Conservation (phyloP, 805 yeast species). For the Ogataea paradorogensis region DNA sequence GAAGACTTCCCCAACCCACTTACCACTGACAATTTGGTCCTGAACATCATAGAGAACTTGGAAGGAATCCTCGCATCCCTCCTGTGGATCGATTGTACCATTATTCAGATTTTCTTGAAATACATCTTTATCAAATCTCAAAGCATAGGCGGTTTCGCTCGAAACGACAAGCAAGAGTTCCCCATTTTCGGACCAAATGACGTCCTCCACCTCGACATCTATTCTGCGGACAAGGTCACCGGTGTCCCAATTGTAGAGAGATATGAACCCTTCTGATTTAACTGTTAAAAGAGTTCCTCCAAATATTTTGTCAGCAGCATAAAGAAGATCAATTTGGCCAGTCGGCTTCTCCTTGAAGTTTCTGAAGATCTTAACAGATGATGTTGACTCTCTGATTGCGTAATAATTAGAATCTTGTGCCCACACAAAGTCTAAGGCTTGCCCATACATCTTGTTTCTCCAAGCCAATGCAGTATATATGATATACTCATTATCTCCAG, state of each 20-base stretch:
- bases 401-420: conserved; percentile 83
- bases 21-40: conserved; percentile 82
- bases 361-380: conserved; percentile 67
- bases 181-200: conserved; percentile 92
- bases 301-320: conserved; percentile 74
- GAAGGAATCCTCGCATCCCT: conserved; percentile 85
- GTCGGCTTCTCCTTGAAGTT: conserved; percentile 79
- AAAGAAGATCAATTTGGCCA: conserved; percentile 61
- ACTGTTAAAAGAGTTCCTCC: conserved; percentile 89
- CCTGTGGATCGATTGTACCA: conserved; percentile 66
- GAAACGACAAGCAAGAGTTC: conserved; percentile 77
- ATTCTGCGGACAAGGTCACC: conserved; percentile 83
- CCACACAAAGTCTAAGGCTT: conserved; percentile 92
- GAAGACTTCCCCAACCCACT: conserved; percentile 97
- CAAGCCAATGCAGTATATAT: conserved; percentile 96
- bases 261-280: conserved; percentile 77
- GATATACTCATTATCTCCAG: conserved; percentile 97
- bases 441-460: conserved; percentile 93
- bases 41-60: conserved; percentile 79
- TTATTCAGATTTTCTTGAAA: conserved; percentile 60
- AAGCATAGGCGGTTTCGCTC: conserved; percentile 70
- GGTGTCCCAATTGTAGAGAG: conserved; percentile 92
- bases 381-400: conserved; percentile 73
- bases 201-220: conserved; percentile 79
- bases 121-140: conserved; percentile 66